Evolutionary conservation across 2,329 filamentous ascomycete genomes (phyloP).

Genomic region (Talaromyces sp.): DNA sequence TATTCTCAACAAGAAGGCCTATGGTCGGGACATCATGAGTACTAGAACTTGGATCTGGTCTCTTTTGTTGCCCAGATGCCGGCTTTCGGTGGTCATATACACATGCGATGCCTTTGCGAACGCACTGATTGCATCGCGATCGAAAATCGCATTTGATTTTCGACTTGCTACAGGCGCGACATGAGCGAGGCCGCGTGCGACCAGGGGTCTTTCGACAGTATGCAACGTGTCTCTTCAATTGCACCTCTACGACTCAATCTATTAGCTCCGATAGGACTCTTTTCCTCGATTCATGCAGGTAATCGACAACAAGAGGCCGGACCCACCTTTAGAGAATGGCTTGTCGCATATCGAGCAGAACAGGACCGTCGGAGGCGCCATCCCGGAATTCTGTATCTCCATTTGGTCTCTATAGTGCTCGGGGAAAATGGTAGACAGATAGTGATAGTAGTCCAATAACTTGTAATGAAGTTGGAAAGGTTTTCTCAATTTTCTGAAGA

Average conservation of each 20-base stretch:
- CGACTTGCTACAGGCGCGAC: slow-evolving; percentile 8
- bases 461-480: neutral
- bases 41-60: neutral
- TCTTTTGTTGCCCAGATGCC: neutral
- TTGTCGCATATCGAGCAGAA: slow-evolving; percentile 10
- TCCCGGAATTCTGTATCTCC: neutral
- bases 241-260: neutral
- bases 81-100: slow-evolving; percentile 3
- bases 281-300: neutral
- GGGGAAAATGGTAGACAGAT: neutral
- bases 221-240: slow-evolving; percentile 4
- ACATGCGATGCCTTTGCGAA: slow-evolving; percentile 2
- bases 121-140: slow-evolving; percentile 8
- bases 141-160: slow-evolving; percentile 12
- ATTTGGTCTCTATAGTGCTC: neutral
- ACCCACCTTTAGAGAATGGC: slow-evolving; percentile 11
- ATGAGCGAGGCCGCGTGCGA: slow-evolving; percentile 7
- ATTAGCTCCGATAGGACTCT: neutral
- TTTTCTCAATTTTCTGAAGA: neutral
- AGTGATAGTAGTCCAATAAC: neutral
- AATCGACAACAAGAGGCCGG: neutral
- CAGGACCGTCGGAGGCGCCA: neutral
- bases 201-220: slow-evolving; percentile 5
- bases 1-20: neutral
- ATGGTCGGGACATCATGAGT: neutral